Evolutionary conservation across 2,329 filamentous ascomycete genomes (phyloP).

Genomic region (Lasiodiplodia sp.): DNA sequence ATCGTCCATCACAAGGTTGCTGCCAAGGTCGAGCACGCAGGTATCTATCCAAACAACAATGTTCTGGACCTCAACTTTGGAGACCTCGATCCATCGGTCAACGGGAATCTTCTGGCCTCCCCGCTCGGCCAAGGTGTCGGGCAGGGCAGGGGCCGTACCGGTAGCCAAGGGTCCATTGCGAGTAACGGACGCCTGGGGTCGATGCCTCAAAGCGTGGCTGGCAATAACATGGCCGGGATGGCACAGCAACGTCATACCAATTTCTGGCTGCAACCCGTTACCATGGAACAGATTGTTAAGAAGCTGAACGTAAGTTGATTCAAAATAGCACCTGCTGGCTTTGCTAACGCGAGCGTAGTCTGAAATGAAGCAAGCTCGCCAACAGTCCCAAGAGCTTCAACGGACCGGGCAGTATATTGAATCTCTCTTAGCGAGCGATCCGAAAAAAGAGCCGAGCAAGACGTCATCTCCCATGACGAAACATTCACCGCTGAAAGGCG

Average conservation of each 20-base stretch:
- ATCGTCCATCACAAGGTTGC: slow-evolving; percentile 99
- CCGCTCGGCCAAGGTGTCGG: slow-evolving; percentile 52
- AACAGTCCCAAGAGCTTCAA: slow-evolving; percentile 85
- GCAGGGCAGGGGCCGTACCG: slow-evolving; percentile 72
- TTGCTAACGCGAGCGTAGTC: slow-evolving; percentile 59
- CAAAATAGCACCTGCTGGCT: background rate
- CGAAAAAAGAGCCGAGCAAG: slow-evolving; percentile 60
- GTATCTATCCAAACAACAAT: slow-evolving; percentile 78
- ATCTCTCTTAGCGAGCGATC: slow-evolving; percentile 76
- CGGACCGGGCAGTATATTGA: slow-evolving; percentile 84
- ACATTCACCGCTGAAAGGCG: slow-evolving; percentile 64
- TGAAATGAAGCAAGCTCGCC: slow-evolving; percentile 88
- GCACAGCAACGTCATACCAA: slow-evolving; percentile 78
- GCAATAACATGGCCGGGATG: slow-evolving; percentile 63
- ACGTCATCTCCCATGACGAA: slow-evolving; percentile 51
- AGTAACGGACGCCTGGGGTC: slow-evolving; percentile 69
- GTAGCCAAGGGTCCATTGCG: slow-evolving; percentile 61
- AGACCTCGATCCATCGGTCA: slow-evolving; percentile 81
- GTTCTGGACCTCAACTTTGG: slow-evolving; percentile 90
- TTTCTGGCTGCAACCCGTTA: slow-evolving; percentile 87
- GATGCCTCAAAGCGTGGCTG: slow-evolving; percentile 62
- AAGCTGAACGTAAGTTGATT: slow-evolving; percentile 72
- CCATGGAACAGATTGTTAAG: slow-evolving; percentile 94
- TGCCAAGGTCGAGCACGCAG: slow-evolving; percentile 94
- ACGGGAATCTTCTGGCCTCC: slow-evolving; percentile 63